Base-by-base conservation (phyloP, 2,329 filamentous ascomycete species). In the Metarhizium rileyi region DNA sequence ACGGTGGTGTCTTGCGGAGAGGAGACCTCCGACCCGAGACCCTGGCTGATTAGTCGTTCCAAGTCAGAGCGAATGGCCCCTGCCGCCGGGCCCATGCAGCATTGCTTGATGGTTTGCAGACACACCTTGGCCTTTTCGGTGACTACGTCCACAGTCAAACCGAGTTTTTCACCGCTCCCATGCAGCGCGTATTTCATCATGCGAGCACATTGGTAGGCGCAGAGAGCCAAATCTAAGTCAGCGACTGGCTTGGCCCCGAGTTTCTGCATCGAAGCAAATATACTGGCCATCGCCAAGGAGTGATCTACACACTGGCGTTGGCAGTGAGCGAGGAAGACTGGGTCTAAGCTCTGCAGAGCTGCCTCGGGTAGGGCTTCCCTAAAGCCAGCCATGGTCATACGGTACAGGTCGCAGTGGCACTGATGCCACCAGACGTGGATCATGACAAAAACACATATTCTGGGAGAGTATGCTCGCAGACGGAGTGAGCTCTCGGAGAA, bases 391-490 rank as follows among this genome's bases (percentile, higher is more conserved):
- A 80, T 65, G 2, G 71, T 75, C 6, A 79, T 66, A 1, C 77
- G 73, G 53, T 78, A 80, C 3, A 80, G 64, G 56, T 80, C 77
- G 54, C 76, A 76, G 55, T 80, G 71, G 50, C 77, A 80, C 53
- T 80, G 77, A 26, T 75, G 68, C 76, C 76, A 80, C 75, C 73
- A 77, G 8, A 80, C 67, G 53, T 80, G 77, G 9, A 79, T 80
- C 76, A 79, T 80, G 56, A 80, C 66, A 51, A 77, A 80, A 40
- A 77, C 75, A 52, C 76, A 78, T 5, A 81, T 69, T 3, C 77
- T 68, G 2, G 76, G 73, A 1, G 77, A 80, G 55, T 80, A 80
- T 3, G 76, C 74, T 5, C 77, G 72, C 23, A 80, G 64, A 14
- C 76, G 70, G 4, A 80, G 64, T 27, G 78, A 80, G 53, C 69